A percentile compares a stretch with the other conserved stretches of the same genome.
These are phyloP conservation scores for Kwoniella sp. DNA, from an alignment of 768 basidiomycete genomes.

Conservation along the genomic window DNA sequence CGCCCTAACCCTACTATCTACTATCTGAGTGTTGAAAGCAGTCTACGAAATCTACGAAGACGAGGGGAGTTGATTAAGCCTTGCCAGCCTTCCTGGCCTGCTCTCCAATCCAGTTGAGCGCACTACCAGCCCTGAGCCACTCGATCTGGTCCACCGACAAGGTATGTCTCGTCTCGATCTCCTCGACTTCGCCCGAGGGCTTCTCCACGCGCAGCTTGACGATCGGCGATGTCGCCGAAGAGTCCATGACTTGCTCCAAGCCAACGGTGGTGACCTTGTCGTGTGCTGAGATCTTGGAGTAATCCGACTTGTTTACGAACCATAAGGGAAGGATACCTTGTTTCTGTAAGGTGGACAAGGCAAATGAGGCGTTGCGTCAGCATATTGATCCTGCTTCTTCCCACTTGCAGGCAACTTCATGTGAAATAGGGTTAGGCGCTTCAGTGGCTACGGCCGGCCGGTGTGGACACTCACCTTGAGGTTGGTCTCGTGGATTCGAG, in stretches of 20 bases:
- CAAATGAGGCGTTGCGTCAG: neutral
- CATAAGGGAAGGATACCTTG: slow-evolving; percentile 97
- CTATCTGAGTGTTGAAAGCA: no score
- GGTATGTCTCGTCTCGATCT: slow-evolving; percentile 78
- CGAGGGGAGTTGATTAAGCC: slow-evolving; percentile 6
- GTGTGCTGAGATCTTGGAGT: slow-evolving; percentile 73
- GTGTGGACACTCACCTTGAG: slow-evolving; percentile 68
- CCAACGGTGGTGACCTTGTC: slow-evolving; percentile 82
- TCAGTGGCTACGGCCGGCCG: neutral
- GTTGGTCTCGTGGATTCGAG: slow-evolving; percentile 97
- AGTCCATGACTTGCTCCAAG: slow-evolving; percentile 65
- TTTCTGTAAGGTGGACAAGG: slow-evolving; percentile 64
- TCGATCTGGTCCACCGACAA: slow-evolving; percentile 86
- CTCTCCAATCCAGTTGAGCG: slow-evolving; percentile 75
- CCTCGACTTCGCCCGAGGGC: slow-evolving; percentile 65
- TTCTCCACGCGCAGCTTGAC: slow-evolving; percentile 68
- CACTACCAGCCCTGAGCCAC: slow-evolving; percentile 86
- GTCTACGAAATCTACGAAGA: no score
- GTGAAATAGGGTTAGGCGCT: neutral
- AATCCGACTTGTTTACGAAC: slow-evolving; percentile 84
- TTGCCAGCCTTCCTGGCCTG: slow-evolving; percentile 32
- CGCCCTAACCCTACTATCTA: no score
- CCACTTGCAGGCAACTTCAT: neutral
- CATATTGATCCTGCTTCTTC: neutral
- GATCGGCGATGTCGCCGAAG: slow-evolving; percentile 58